Base-by-base conservation (phyloP, 345 rosid species). In the Lepidium aucheri region DNA sequence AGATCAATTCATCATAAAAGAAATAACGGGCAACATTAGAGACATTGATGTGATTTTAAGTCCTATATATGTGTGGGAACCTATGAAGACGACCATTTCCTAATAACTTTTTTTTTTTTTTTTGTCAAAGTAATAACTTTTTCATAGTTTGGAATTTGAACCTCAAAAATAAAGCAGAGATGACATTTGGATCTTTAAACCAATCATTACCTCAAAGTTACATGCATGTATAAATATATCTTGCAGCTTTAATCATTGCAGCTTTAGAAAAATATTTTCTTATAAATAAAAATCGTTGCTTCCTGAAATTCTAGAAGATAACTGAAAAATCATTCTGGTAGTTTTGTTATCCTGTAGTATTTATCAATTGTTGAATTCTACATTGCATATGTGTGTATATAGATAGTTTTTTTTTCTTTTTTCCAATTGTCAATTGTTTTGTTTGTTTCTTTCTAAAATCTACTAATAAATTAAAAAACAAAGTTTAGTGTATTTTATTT, bases 191-290 rank as follows among this genome's bases (percentile, higher is more conserved):
- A 58, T 40, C 51, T 49, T 18, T 10, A 10, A 39, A 50, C 66
- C 60, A 49, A 60, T 60, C 73, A 69, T 22, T 20, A 24, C 35
- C 9, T 34, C 63, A 34, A 34, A 69, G 41, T 61, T 54, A 36
- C 55, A 67, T 58, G 13, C 43, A 59, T 49, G 40, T 39, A 49
- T n/a, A 34, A 69, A 11, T 24, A 41, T 42, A 51, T 35, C 49
- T 50, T 50, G 32, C 33, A 15, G 24, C 54, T 60, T 34, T 34
- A 33, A 69, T 60, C 61, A 51, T 15, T 49, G 35, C 16, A 49
- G 22, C 46, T 43, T 60, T 16, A 32, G 15, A 7, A 13, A 34
- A 26, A 11, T 0, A 4, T 8, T 28, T 26, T 6, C 32, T 28
- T 11, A 20, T 0, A 2, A 1, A 12, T 3, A 15, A 9, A 15